Percentiles rank a stretch among this genome's conserved stretches.
Conservation (phyloP, 208 protist genomes). For the Wallacemonas rigidus region DNA sequence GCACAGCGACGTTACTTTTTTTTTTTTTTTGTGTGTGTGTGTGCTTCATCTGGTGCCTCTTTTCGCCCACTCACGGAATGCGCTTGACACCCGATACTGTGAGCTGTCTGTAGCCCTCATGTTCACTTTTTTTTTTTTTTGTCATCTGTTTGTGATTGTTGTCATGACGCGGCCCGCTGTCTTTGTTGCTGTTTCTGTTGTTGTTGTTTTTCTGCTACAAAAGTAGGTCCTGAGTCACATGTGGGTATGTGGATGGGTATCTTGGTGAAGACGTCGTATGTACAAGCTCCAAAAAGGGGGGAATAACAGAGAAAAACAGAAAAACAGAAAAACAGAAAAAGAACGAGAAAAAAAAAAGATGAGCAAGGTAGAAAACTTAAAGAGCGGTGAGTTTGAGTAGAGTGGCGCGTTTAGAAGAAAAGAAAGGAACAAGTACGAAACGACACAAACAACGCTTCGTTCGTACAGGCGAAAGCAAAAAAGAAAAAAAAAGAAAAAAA, state of each 20-base stretch:
- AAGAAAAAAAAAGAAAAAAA: constrained; percentile 16
- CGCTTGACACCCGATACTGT: too few species aligned
- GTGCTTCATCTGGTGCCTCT: too few species aligned
- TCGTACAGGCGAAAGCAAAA: not conserved
- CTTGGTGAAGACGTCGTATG: not conserved
- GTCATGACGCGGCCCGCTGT: too few species aligned
- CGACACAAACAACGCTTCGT: not conserved
- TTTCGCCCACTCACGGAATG: too few species aligned
- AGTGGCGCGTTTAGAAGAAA: not conserved
- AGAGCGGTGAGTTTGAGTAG: not conserved
- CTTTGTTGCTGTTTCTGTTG: not conserved
- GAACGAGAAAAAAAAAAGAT: not conserved
- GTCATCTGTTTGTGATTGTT: too few species aligned
- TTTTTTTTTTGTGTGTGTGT: too few species aligned
- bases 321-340: constrained; percentile 15
- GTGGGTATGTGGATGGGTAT: not conserved
- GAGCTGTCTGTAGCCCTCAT: too few species aligned
- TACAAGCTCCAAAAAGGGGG: not conserved
- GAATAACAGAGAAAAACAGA: not conserved
- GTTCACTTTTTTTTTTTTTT: too few species aligned
- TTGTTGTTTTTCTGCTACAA: constrained; percentile 12
- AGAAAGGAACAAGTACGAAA: not conserved
- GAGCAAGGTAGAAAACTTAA: not conserved
- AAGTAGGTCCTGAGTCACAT: not conserved
- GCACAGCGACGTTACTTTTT: too few species aligned